Base-by-base conservation (phyloP, 805 yeast genomes). In the Sungouiella thailandica region DNA sequence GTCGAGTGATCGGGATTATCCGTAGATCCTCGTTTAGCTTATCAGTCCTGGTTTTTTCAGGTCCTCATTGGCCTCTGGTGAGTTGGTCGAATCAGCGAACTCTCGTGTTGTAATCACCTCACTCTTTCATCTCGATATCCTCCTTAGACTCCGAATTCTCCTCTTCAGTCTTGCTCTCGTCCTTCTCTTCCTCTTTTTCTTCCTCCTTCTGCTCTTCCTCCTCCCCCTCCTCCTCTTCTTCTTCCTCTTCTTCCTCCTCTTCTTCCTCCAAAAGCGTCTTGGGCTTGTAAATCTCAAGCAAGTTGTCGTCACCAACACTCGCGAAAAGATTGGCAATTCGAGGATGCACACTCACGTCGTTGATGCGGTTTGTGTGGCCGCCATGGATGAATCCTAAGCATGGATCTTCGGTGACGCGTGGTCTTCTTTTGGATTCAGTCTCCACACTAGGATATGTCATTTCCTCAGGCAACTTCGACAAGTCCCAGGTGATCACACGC, bases 301-400 rank as follows among this genome's bases (percentile, higher is more conserved):
- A 66, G 28, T 72, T 75, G 54, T 87, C 96, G 49, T 83, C 93
- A 1, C 84, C 86, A 33, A 78, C 78, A 35, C 83, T 74, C 6
- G 80, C 80, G 22, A 77, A 55, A 1, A 83, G 67, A 58, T 79
- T 72, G 17, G 69, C 66, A 30, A 80, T 57, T 7, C 52, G 56
- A 2, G 86, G 84, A 49, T 82, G 80, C 72, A 89, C 75, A 36
- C 72, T 78, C 30, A 81, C 62, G 44, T 80, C 90, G 36, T 78
- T 68, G 28, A 87, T 69, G 34, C 78, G 68, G 30, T 74, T 76
- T 2, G 88, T 76, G 59, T 87, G 96, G 9, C 96, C 96, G 11
- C 94, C 95, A 57, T 88, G 95, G 49, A 85, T 73, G 52, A 85
- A 87, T 16, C 62, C 59, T 37, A 87, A 69, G 53, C 87, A 82